Evolutionary conservation across 1,284 basidiomycete species (phyloP).

Genomic region (Ustilago shanxiensis): DNA sequence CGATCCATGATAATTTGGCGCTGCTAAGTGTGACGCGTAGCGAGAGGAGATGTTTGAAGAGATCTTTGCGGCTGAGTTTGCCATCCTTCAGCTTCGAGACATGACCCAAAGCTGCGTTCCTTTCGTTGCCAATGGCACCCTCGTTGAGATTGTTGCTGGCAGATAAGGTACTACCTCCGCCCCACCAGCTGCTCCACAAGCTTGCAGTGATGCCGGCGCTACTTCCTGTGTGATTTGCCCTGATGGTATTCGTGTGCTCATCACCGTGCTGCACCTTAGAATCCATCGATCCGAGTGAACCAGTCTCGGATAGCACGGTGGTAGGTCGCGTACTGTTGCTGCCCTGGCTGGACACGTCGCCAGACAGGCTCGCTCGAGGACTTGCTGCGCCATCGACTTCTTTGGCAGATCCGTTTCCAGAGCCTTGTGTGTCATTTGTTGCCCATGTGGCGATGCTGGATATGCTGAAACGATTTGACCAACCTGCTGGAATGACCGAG

Average conservation of each 20-base stretch:
- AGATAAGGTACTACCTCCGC: constrained; percentile 31
- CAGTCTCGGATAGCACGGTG: constrained; percentile 37
- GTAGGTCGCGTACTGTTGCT: constrained; percentile 42
- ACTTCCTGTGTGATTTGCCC: constrained; percentile 49
- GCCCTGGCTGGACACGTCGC: constrained; percentile 33
- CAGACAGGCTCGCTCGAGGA: constrained; percentile 30
- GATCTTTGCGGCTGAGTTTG: constrained; percentile 54
- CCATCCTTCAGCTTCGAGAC: constrained; percentile 34
- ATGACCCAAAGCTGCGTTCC: constrained; percentile 30
- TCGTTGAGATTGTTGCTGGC: constrained; percentile 11
- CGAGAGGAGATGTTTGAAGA: constrained; percentile 81
- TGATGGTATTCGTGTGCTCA: constrained; percentile 28
- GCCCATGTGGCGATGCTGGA: constrained; percentile 76
- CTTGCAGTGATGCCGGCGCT: constrained; percentile 46
- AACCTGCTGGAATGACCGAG: constrained; percentile 66
- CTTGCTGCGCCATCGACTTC: constrained; percentile 31
- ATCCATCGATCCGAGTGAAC: constrained; percentile 32
- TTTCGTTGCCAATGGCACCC: constrained; percentile 21
- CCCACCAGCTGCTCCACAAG: constrained; percentile 63
- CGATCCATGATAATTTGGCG: constrained; percentile 82
- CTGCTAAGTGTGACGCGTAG: constrained; percentile 89
- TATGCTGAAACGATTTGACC: constrained; percentile 82
- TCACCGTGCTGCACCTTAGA: constrained; percentile 16
- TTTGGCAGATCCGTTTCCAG: constrained; percentile 17
- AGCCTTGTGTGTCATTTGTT: constrained; percentile 37